Evolutionary conservation across 805 yeast species (phyloP).

Genomic region (Sugiyamaella valdiviana): DNA sequence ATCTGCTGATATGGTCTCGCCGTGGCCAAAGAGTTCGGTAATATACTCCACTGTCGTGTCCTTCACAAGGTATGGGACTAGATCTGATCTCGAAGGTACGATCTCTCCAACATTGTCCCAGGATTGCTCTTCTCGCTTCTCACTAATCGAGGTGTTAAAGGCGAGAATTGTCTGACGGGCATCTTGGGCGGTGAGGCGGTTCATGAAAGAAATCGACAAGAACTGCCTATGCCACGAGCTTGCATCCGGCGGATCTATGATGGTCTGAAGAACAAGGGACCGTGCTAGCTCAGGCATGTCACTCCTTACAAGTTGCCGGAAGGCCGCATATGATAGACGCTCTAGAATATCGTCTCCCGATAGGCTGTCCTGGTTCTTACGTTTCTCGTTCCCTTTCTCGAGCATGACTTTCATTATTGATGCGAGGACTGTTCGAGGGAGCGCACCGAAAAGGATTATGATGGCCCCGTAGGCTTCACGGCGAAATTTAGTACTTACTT

Average conservation of each 20-base stretch:
- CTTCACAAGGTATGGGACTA: not conserved
- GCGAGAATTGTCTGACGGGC: not conserved
- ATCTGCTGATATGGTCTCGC: not conserved
- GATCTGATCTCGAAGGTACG: not conserved
- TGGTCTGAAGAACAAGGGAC: not conserved
- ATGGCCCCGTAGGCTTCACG: not conserved
- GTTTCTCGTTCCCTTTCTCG: not conserved
- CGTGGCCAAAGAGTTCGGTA: not conserved
- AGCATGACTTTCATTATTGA: not conserved
- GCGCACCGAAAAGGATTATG: not conserved
- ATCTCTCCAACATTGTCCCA: not conserved
- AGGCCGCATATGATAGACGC: not conserved
- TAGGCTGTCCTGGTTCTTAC: not conserved
- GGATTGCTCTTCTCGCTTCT: conserved; percentile 1
- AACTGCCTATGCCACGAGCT: conserved; percentile 3
- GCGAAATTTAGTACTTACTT: not conserved
- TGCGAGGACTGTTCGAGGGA: not conserved
- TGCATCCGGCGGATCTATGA: conserved; percentile 1
- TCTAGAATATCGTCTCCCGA: not conserved
- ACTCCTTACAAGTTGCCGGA: not conserved
- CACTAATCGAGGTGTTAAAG: not conserved
- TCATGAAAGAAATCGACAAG: not conserved
- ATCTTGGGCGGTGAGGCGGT: not conserved
- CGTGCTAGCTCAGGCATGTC: conserved; percentile 1
- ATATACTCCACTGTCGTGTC: not conserved